Conservation (phyloP, 192 early-diverging fungal genomes). For the Entomortierella lignicola region DNA sequence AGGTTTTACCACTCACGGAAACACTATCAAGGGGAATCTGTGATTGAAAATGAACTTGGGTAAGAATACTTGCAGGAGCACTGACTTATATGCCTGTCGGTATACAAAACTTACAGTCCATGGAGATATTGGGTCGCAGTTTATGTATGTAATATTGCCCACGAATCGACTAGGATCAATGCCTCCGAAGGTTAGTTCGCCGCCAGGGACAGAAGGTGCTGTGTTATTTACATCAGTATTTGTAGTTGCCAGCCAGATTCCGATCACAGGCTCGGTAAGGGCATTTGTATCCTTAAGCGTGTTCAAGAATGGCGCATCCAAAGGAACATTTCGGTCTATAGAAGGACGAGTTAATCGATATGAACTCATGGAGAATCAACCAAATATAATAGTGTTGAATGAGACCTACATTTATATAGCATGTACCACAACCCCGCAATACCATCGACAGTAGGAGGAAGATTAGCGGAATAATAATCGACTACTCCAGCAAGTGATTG, state of each 20-base stretch:
- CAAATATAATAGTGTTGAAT: not conserved
- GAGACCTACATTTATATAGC: not conserved
- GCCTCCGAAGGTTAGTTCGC: constrained; percentile 48
- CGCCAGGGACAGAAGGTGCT: not conserved
- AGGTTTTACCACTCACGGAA: constrained; percentile 19
- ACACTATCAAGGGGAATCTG: constrained; percentile 33
- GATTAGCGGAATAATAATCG: not conserved
- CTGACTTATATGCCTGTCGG: not conserved
- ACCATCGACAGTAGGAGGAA: constrained; percentile 24
- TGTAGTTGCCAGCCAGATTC: constrained; percentile 14
- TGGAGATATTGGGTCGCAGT: constrained; percentile 16
- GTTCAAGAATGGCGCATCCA: constrained; percentile 16
- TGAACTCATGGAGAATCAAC: too few relatives aligned
- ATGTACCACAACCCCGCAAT: constrained; percentile 43
- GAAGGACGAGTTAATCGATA: too few relatives aligned
- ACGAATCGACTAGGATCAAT: constrained; percentile 19
- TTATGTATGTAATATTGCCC: constrained; percentile 23
- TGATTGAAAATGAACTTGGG: not conserved
- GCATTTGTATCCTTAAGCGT: constrained; percentile 13
- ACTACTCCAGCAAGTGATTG: constrained; percentile 20
- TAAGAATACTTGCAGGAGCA: not conserved
- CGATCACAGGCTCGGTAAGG: constrained; percentile 19
- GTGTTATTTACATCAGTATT: too few relatives aligned
- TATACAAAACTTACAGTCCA: constrained; percentile 32
- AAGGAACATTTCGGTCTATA: constrained; percentile 3